Conservation (phyloP, 129 eudicot genomes). For the Mikania micrantha region DNA sequence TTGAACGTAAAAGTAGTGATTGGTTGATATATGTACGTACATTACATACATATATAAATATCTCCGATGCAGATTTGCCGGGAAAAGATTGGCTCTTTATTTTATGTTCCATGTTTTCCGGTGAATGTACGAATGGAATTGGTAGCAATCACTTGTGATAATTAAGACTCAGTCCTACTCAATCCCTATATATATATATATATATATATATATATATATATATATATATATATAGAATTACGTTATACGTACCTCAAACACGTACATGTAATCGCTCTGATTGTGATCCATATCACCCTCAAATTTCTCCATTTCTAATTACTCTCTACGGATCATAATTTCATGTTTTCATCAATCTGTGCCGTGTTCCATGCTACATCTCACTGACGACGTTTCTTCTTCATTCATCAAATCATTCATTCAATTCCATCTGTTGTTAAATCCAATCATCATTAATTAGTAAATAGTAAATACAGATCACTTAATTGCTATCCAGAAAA, state of each 20-base stretch:
- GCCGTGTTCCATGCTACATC: slow-evolving; percentile 5
- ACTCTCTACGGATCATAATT: slow-evolving; percentile 18
- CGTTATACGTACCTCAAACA: no score
- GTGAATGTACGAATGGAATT: slow-evolving; percentile 17
- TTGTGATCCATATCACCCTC: no score
- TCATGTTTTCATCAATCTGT: background rate
- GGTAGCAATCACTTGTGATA: background rate
- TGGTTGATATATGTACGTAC: background rate
- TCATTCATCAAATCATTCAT: no score
- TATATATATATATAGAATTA: no score
- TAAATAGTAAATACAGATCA: no score
- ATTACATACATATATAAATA: slow-evolving; percentile 16
- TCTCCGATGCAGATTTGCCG: slow-evolving; percentile 28
- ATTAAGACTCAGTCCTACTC: slow-evolving; percentile 33
- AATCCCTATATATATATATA: slow-evolving; percentile 7
- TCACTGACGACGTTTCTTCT: background rate
- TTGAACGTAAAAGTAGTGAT: background rate
- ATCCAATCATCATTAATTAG: background rate
- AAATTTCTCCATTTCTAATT: slow-evolving; percentile 24
- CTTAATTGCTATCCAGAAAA: background rate
- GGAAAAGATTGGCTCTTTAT: slow-evolving; percentile 36
- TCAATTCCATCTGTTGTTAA: no score
- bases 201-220: no score
- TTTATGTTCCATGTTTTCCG: slow-evolving; percentile 23
- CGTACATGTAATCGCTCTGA: slow-evolving; percentile 1